Base-by-base conservation (phyloP, 768 basidiomycete species). In the Rhodosporidiobolus odoratus region DNA sequence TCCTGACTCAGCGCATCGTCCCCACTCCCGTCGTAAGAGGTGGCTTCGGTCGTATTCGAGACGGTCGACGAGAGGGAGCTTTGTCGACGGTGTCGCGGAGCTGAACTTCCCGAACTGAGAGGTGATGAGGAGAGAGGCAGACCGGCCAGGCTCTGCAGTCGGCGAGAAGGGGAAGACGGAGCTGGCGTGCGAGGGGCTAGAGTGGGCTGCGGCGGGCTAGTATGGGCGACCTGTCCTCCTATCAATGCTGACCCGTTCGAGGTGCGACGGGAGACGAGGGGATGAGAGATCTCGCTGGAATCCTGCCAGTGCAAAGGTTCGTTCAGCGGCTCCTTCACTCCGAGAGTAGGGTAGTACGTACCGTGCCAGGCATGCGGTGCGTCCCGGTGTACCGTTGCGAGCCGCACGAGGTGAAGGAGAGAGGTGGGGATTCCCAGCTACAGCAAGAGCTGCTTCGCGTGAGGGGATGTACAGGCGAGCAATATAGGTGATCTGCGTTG, bases 1-100 rank as follows among this genome's bases (percentile, higher is more conserved):
- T 72, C 71, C 47, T 54, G 43, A 21, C 62, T 58, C 25, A 32
- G 16, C 37, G 58, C 67, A 58, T 72, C 66, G 57, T 59, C 65
- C 35, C 62, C 71, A 53, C 66, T 65, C 34, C 53, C 71, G 43
- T 72, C 71, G 58, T 60, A 56, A 5, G 62, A 64, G 32, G 71
- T 72, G 7, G 71, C 57, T 16, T 72, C 71, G 35, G 71, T 72
- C 15, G 71, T 67, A 43, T 40, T 56, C 12, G 58, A 60, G 2
- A 72, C 62, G 62, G 61, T 72, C 25, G 71, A 72, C 35, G 66
- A 72, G 38, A 72, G 50, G 35, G 66, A 67, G 52, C 66, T 66
- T 58, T 72, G 71, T 15, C 65, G 35, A 1, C 65, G 59, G 3
- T 65, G 65, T 4, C 60, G 27, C 9, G 27, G 27, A 2, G 69